These are phyloP conservation scores for Rhynchosporium graminicola DNA, from an alignment of 2,329 filamentous ascomycete species.

Conservation along the genomic window DNA sequence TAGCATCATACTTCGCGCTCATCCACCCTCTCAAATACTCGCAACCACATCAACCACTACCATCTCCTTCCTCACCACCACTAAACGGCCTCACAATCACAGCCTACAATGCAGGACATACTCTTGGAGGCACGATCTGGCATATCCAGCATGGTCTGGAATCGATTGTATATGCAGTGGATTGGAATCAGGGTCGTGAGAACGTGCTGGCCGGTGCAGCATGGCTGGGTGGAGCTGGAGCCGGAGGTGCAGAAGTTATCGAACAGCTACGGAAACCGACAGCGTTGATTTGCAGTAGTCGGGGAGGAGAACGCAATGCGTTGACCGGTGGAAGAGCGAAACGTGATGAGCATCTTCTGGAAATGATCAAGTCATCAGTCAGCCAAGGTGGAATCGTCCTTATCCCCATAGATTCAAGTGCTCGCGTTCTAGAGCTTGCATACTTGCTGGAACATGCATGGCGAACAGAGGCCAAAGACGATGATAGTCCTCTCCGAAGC, in stretches of 20 bases:
- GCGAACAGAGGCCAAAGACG: conserved; percentile 62
- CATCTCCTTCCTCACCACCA: conserved; percentile 84
- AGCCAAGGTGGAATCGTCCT: conserved; percentile 84
- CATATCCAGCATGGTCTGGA: conserved; percentile 96
- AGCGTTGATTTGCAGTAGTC: conserved; percentile 87
- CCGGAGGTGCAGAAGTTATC: conserved; percentile 84
- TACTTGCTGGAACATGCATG: conserved; percentile 93
- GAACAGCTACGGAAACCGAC: conserved; percentile 93
- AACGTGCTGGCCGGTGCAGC: conserved; percentile 92
- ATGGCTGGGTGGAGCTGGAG: conserved; percentile 82
- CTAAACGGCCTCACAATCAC: conserved; percentile 92
- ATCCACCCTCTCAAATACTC: conserved; percentile 96
- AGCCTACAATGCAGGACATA: conserved; percentile 95
- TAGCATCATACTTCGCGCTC: conserved; percentile 85
- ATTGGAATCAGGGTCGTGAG: conserved; percentile 97
- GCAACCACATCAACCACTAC: conserved; percentile 87
- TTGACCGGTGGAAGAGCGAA: conserved; percentile 73
- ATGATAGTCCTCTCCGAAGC: conserved; percentile 53
- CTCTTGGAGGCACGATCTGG: conserved; percentile 96
- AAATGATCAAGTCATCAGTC: conserved; percentile 78
- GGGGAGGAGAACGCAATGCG: conserved; percentile 72
- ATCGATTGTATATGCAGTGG: conserved; percentile 94
- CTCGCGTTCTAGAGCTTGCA: conserved; percentile 87
- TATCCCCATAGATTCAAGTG: conserved; percentile 92
- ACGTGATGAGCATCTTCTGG: conserved; percentile 81